These are phyloP conservation scores for Streptanthus diversifolius DNA, from an alignment of 345 rosid genomes.

Conservation along the genomic window DNA sequence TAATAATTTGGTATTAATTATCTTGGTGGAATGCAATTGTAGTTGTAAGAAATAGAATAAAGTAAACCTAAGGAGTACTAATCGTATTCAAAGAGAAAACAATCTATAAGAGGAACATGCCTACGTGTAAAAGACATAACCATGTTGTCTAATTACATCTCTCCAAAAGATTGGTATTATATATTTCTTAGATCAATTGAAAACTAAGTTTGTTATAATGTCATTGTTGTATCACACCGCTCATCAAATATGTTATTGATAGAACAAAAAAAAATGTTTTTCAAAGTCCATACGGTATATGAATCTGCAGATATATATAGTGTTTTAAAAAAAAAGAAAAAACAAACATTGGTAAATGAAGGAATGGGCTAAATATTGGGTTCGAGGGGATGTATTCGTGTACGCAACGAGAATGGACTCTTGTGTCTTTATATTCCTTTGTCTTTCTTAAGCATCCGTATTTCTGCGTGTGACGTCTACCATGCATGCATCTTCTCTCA, in stretches of 20 bases:
- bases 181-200: background rate
- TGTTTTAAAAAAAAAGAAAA: background rate
- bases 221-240: background rate
- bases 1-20: background rate
- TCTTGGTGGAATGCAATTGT: slow-evolving; percentile 1
- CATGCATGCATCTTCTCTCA: slow-evolving; percentile 31
- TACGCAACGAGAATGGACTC: slow-evolving; percentile 12
- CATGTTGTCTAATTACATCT: slow-evolving; percentile 6
- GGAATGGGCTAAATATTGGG: background rate
- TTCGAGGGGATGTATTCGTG: slow-evolving; percentile 10
- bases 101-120: background rate
- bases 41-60: background rate
- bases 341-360: background rate
- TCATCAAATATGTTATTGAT: background rate
- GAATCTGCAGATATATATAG: background rate
- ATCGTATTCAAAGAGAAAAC: slow-evolving; percentile 5
- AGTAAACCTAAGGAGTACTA: background rate
- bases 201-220: background rate
- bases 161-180: background rate
- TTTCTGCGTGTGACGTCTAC: background rate
- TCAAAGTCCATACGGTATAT: background rate
- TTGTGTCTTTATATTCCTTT: slow-evolving; percentile 4
- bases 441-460: slow-evolving; percentile 15
- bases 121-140: slow-evolving; percentile 1
- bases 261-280: background rate